phyloP scores from a whole-genome alignment of 495 filamentous ascomycete genomes.

The Xylona heveae region DNA sequence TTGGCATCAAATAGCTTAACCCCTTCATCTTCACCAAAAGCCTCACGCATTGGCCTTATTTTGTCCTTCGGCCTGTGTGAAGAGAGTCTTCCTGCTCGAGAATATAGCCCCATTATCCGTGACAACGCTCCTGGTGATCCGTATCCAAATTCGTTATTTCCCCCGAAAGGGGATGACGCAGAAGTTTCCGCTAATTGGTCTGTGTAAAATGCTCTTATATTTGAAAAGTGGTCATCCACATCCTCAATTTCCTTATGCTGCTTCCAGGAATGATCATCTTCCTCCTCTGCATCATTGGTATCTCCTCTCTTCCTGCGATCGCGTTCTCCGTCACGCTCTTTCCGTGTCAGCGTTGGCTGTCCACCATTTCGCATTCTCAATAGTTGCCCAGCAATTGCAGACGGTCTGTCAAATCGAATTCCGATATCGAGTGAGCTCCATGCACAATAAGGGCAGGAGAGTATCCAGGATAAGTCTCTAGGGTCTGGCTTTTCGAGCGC shows the following conservation, averaged over 20 bases:
- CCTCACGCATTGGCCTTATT: conserved; percentile 56
- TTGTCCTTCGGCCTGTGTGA: conserved; percentile 49
- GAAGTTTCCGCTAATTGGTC: conserved; percentile 41
- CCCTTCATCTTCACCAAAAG: conserved; percentile 11
- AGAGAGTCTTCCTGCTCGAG: conserved; percentile 27
- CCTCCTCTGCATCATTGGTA: too few relatives aligned
- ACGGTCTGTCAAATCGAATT: conserved; percentile 73
- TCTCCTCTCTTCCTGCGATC: too few relatives aligned
- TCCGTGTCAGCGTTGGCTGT: too few relatives aligned
- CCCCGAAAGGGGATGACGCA: conserved; percentile 26
- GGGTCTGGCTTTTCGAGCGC: conserved; percentile 24
- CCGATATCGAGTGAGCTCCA: conserved; percentile 84
- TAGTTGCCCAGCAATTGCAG: conserved; percentile 45
- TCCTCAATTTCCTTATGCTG: too few relatives aligned
- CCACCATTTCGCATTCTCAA: conserved; percentile 29
- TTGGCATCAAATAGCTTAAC: conserved; percentile 6
- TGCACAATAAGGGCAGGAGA: conserved; percentile 72
- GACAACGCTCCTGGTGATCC: conserved; percentile 59
- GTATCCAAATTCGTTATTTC: conserved; percentile 38
- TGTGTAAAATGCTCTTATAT: conserved; percentile 19
- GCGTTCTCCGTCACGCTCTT: too few relatives aligned
- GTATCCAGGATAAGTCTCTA: conserved; percentile 12
- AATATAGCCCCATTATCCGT: conserved; percentile 82
- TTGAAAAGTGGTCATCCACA: conserved; percentile 14
- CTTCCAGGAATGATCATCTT: too few relatives aligned